These are phyloP conservation scores for Neurospora sp. DNA, from an alignment of 495 filamentous ascomycete genomes.

Conservation along the genomic window DNA sequence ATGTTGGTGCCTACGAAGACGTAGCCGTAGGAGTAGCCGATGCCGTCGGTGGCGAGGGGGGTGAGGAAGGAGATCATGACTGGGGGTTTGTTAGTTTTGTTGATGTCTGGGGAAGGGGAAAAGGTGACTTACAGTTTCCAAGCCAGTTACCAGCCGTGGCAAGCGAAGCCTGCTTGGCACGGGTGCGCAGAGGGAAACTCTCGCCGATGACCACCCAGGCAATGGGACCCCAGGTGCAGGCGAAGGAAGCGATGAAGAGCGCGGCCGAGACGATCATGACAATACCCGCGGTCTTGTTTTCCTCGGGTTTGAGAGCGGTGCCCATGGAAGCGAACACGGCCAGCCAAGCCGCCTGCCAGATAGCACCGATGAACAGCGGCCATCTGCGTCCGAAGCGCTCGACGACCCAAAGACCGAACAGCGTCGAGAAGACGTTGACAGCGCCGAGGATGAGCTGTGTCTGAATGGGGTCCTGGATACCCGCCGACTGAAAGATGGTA, in stretches of 20 bases:
- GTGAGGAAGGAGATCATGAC: slow-evolving; percentile 78
- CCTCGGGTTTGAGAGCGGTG: slow-evolving; percentile 34
- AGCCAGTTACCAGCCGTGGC: slow-evolving; percentile 72
- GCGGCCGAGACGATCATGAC: slow-evolving; percentile 70
- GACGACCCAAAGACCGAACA: slow-evolving; percentile 59
- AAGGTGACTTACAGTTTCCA: slow-evolving; percentile 47
- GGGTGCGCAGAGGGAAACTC: slow-evolving; percentile 64
- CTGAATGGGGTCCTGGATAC: slow-evolving; percentile 51
- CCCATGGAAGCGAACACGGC: slow-evolving; percentile 59
- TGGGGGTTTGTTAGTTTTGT: neutral
- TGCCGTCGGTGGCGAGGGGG: slow-evolving; percentile 58
- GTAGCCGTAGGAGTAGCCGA: slow-evolving; percentile 69
- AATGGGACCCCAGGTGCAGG: slow-evolving; percentile 73
- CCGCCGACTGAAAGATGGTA: slow-evolving; percentile 52
- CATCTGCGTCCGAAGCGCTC: slow-evolving; percentile 57
- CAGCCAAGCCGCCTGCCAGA: slow-evolving; percentile 60
- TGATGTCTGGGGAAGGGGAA: neutral
- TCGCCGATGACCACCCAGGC: slow-evolving; percentile 68
- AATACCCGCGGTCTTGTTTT: slow-evolving; percentile 43
- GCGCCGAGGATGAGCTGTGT: slow-evolving; percentile 60
- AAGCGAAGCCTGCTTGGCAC: slow-evolving; percentile 59
- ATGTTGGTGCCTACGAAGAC: slow-evolving; percentile 67
- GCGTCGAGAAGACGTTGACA: slow-evolving; percentile 60
- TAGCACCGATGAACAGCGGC: slow-evolving; percentile 51
- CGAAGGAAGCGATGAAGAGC: slow-evolving; percentile 51